Percentiles rank a stretch among this genome's conserved stretches.
phyloP scores from a whole-genome alignment of 129 eudicot species.

The Chrysanthemum makinoi region DNA sequence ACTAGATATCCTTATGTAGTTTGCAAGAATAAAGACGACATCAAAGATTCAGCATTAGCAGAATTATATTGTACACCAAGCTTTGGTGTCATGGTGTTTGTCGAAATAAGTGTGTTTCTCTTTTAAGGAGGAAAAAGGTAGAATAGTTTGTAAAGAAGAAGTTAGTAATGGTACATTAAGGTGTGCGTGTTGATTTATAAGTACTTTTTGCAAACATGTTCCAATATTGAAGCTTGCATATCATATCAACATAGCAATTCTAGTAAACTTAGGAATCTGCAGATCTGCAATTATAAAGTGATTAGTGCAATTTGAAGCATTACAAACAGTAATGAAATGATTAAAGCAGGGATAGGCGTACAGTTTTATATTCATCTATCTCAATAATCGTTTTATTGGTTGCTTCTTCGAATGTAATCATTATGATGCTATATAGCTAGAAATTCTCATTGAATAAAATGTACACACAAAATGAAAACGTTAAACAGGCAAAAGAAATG shows the following conservation, averaged over 20 bases:
- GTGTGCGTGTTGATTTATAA: not conserved
- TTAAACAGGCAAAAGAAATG: no score
- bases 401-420: no score
- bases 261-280: no score
- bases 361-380: no score
- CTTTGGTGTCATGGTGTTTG: not conserved
- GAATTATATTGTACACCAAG: not conserved
- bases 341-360: no score
- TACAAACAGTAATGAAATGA: no score
- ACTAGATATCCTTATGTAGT: constrained; percentile 11
- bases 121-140: not conserved
- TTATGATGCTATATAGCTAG: no score
- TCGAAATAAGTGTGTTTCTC: not conserved
- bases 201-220: not conserved
- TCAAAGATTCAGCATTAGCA: not conserved
- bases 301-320: no score
- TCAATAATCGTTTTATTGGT: no score
- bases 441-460: no score
- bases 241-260: not conserved
- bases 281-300: no score
- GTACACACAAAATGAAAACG: no score
- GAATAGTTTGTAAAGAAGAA: not conserved
- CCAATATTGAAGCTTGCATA: not conserved
- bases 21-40: not conserved
- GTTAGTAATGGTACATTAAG: not conserved